phyloP scores from a whole-genome alignment of 768 basidiomycete genomes.

The Trametes coccinea region DNA sequence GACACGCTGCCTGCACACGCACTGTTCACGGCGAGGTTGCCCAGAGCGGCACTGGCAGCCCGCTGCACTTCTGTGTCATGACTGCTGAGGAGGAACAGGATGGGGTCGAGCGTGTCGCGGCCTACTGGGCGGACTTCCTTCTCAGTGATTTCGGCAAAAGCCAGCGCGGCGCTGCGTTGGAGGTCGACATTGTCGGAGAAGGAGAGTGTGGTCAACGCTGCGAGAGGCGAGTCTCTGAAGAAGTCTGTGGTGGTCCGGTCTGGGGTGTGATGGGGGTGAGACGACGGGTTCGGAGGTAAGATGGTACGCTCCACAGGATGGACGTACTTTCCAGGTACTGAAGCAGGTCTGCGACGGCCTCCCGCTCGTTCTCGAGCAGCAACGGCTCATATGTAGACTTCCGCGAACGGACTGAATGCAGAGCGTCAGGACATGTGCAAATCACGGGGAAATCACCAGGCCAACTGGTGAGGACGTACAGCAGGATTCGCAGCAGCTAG shows the following conservation, averaged over 20 bases:
- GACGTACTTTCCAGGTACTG: conserved; percentile 95
- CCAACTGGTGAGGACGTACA: conserved; percentile 47
- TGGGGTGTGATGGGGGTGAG: conserved; percentile 31
- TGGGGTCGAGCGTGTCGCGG: conserved; percentile 96
- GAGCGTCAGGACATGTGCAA: conserved; percentile 24
- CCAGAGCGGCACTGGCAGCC: conserved; percentile 95
- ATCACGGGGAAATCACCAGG: conserved; percentile 9
- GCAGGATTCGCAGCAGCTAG: conserved; percentile 83
- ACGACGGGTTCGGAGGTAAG: background rate
- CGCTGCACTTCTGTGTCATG: conserved; percentile 99
- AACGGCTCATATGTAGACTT: conserved; percentile 85
- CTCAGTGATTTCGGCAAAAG: conserved; percentile 99
- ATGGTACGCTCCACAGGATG: background rate
- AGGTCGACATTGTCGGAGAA: conserved; percentile 99
- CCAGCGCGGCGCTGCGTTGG: conserved; percentile 95
- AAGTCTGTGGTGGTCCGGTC: conserved; percentile 99
- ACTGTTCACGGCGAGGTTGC: conserved; percentile 98
- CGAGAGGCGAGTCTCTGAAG: conserved; percentile 90
- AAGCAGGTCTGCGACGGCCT: conserved; percentile 95
- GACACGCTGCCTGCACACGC: conserved; percentile 38
- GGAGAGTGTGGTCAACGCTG: conserved; percentile 92
- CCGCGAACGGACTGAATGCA: conserved; percentile 66
- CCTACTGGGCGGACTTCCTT: conserved; percentile 98
- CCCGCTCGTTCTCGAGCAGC: conserved; percentile 89
- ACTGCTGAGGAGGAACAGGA: conserved; percentile 93